Conservation (phyloP, 176 grass and related monocot genomes). For the Carex cristatella region DNA sequence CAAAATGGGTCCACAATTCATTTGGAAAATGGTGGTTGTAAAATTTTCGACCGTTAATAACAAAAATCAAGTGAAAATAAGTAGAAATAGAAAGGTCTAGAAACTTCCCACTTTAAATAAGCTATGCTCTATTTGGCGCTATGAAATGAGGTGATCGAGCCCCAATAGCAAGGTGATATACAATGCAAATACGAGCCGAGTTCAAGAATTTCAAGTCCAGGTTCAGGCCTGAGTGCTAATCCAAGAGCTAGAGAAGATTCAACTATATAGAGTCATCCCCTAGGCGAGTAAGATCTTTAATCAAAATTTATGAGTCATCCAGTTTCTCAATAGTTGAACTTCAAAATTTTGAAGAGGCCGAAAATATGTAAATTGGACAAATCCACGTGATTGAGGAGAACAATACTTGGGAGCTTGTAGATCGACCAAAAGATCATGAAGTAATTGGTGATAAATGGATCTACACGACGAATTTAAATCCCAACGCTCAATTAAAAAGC, state of each 20-base stretch:
- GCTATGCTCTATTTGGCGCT: neutral
- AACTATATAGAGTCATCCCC: neutral
- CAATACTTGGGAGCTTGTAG: too few species aligned
- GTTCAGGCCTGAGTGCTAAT: neutral
- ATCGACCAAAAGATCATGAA: too few species aligned
- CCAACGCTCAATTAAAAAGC: too few species aligned
- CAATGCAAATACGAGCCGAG: neutral
- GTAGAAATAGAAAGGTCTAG: neutral
- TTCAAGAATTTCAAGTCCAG: neutral
- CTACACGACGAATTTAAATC: too few species aligned
- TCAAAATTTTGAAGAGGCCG: neutral
- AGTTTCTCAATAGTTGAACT: slow-evolving; percentile 2
- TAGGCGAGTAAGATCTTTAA: neutral
- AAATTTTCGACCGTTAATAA: neutral
- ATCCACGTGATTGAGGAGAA: slow-evolving; percentile 12
- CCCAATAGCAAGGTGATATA: neutral
- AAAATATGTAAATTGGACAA: neutral
- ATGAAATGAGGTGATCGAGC: neutral
- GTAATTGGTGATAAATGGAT: too few species aligned
- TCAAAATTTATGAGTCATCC: slow-evolving; percentile 9
- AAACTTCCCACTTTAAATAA: neutral
- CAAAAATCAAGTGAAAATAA: neutral
- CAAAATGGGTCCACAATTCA: too few species aligned
- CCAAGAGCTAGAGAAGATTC: neutral
- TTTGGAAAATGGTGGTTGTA: neutral